These are phyloP conservation scores for Kingdonia uniflora DNA, from an alignment of 164 flowering plant species.

Conservation along the genomic window DNA sequence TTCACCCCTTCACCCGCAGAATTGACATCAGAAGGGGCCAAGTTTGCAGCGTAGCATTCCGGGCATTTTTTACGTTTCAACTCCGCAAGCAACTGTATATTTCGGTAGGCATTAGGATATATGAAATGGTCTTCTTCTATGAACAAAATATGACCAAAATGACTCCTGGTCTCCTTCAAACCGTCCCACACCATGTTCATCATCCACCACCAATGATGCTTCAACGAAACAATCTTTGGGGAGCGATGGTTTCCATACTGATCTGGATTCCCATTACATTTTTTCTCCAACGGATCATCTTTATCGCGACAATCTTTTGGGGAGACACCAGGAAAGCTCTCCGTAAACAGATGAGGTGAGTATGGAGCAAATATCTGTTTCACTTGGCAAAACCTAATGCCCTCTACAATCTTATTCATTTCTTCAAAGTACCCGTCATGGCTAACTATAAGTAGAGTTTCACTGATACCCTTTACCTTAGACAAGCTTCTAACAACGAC, in stretches of 20 bases:
- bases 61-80: conserved; percentile 68
- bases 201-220: conserved; percentile 99
- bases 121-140: conserved; percentile 93
- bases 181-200: conserved; percentile 99
- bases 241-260: conserved; percentile 89
- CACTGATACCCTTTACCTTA: conserved; percentile 59
- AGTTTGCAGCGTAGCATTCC: conserved; percentile 73
- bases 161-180: conserved; percentile 53
- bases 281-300: conserved; percentile 36
- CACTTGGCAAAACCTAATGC: conserved; percentile 81
- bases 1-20: conserved; percentile 72
- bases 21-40: conserved; percentile 82
- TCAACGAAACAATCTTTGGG: conserved; percentile 81
- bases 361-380: conserved; percentile 84
- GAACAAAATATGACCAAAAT: conserved; percentile 71
- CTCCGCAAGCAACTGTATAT: conserved; percentile 43
- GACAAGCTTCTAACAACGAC: conserved; percentile 68
- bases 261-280: conserved; percentile 67
- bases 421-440: conserved; percentile 88
- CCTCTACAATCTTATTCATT: conserved; percentile 67
- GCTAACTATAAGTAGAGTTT: conserved; percentile 73
- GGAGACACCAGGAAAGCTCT: conserved; percentile 78
- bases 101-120: conserved; percentile 83
- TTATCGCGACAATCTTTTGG: conserved; percentile 49
- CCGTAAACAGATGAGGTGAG: conserved; percentile 67